Conservation (phyloP, 192 early-diverging fungal genomes). For the Anaeromyces robustus region DNA sequence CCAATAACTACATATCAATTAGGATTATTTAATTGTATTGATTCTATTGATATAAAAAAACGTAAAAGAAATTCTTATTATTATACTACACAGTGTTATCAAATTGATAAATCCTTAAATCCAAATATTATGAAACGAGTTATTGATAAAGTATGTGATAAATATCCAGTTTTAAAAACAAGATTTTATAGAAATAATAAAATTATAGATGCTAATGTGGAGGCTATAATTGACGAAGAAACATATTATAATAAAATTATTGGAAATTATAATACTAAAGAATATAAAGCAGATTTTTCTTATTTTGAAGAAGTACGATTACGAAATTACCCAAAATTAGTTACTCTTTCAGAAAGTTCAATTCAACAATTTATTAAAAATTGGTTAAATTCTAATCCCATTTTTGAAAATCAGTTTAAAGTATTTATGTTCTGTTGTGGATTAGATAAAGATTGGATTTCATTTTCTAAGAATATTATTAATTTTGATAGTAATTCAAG, state of each 20-base stretch:
- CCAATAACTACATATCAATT: not conserved
- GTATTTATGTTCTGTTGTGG: not conserved
- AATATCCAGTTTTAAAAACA: not conserved
- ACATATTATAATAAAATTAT: not conserved
- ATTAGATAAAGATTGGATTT: not conserved
- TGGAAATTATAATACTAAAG: not conserved
- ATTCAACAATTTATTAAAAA: not conserved
- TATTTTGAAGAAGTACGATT: not conserved
- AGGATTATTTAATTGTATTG: not conserved
- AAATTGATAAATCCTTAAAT: not conserved
- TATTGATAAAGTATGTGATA: not conserved
- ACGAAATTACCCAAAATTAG: not conserved
- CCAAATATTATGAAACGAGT: not conserved
- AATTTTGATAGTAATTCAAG: not conserved
- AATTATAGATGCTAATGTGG: not conserved
- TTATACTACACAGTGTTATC: not conserved
- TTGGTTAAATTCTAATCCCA: not conserved
- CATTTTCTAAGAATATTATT: not conserved
- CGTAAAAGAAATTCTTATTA: not conserved
- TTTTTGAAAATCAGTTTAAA: not conserved
- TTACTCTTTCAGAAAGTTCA: not conserved
- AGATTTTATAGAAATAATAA: not conserved
- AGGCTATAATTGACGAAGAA: not conserved
- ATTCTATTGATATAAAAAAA: not conserved
- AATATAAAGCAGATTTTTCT: not conserved